Base-by-base conservation (phyloP, 441 rosid genomes). In the Mallotus japonicus region DNA sequence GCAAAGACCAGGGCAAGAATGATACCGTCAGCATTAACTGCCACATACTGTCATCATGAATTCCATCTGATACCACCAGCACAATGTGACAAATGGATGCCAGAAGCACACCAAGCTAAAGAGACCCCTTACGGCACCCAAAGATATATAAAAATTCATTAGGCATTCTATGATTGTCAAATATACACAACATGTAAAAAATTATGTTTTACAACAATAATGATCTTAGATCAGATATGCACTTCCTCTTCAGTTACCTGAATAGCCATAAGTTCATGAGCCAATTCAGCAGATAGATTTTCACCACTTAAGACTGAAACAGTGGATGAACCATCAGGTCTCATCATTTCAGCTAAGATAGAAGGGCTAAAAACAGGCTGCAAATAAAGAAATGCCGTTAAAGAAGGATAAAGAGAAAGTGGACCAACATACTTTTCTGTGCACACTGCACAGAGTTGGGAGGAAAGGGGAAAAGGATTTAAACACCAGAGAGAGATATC, bases 341-440 rank as follows among this genome's bases (percentile, higher is more conserved):
- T 84, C 85, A 85, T 87, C 74, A 88, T 83, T 80, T 92, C 97
- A 72, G 97, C 86, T 70, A 92, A 78, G 61, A 90, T 82, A 67
- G 95, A 90, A 40, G 95, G 86, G 76, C 93, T 84, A 73, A 85
- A 85, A 66, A 92, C 90, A 66, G 97, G 88, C 93, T 91, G 92
- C 86, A 83, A 53, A 74, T 11, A 42, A 79, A 65, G 58, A 72
- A 72, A 24, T 56, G 60, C 34, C 14, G 6, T 22, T 46, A 24
- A 22, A 54, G 40, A 13, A 46, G 11, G 22, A 22, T 17, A 1
- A n/a, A 17, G 49, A 16, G 20, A 34, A 10, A 32, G 13, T 4
- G 40, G 19, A 19, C 10, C 11, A 5, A 69, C 20, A 28, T 50
- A 2, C 24, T 34, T 28, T 28, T 28, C 32, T 28, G 32, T 28